Percentiles rank a stretch among this genome's conserved stretches.
Evolutionary conservation across 257 asterid genomes (phyloP).

Genomic region (Przewalskia tangutica): DNA sequence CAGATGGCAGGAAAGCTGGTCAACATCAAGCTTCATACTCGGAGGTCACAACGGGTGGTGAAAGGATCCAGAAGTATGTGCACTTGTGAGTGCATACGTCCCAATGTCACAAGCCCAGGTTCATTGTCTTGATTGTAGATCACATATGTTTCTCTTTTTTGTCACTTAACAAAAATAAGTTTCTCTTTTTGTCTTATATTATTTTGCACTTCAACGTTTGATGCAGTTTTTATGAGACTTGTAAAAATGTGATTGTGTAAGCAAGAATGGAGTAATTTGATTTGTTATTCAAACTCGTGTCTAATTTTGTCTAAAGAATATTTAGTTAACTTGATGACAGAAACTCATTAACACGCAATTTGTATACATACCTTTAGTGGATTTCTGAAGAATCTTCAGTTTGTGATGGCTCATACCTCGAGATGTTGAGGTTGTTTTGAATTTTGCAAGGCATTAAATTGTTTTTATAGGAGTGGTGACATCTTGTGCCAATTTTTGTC

Average conservation of each 20-base stretch:
- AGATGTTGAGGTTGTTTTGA: not conserved
- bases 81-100: constrained; percentile 66
- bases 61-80: constrained; percentile 71
- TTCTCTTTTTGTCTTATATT: not conserved
- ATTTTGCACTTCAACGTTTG: not conserved
- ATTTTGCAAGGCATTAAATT: not conserved
- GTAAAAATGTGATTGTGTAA: not conserved
- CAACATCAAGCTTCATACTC: constrained; percentile 69
- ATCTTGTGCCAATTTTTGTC: not conserved
- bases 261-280: not conserved
- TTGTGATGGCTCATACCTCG: not conserved
- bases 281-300: not conserved
- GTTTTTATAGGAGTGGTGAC: not conserved
- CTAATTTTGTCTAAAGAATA: not conserved
- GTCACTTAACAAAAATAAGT: not conserved
- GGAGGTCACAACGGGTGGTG: constrained; percentile 87
- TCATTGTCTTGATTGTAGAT: constrained; percentile 27
- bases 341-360: not conserved
- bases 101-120: constrained; percentile 49
- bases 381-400: not conserved
- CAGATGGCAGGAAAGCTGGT: constrained; percentile 89
- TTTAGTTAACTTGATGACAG: not conserved
- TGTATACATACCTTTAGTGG: not conserved
- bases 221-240: not conserved
- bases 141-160: not conserved